Evolutionary conservation across 192 early-diverging fungal genomes (phyloP), one percentile per base, ranked within the genome.

Genomic region (Coemansia sp.): DNA sequence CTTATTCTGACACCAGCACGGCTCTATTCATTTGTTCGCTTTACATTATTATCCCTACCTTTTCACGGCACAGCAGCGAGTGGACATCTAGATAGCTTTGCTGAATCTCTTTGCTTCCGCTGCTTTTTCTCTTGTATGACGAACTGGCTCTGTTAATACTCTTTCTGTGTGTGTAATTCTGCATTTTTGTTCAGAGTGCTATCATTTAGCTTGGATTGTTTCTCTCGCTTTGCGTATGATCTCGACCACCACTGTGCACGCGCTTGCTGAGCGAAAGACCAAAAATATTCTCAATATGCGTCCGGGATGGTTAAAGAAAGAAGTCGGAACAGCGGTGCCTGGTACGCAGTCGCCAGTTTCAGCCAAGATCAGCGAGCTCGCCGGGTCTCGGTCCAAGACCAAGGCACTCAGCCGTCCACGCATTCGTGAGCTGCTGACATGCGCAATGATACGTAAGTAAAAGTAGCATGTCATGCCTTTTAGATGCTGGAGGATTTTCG

Each of bases 401-500:
- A 81, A 81, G 57, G 59, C 72, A 16, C 72, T 81, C 16, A 81
- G 78, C 21, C 72, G 69, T 26, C 57, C 72, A 8, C 78, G 78
- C 39, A 57, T 68, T 39, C 72, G 78, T 59, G 78, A 81, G 55
- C 56, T 81, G 23, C 62, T 81, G 23, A 81, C 69, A 8, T 59
- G 71, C 21, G 72, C 78, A 25, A 64, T 81, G 66, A 81, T 75
- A 69, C 65, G 78, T 81, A 81, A 71, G 77, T 79, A 75, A 16
- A 49, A 19, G 16, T n/a, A 16, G 41, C 41, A 45, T n/a, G 41
- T 0, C 41, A n/a, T 45, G 14, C 6, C 17, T 25, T 59, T 12
- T 23, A 43, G 58, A 14, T 25, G 25, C 19, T 0, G 21, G 23
- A 41, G 4, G 58, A 38, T 19, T 59, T 35, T 19, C 41, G 39